Evolutionary conservation across 305 asterid genomes (phyloP).

Genomic region (Solanum hybrid): DNA sequence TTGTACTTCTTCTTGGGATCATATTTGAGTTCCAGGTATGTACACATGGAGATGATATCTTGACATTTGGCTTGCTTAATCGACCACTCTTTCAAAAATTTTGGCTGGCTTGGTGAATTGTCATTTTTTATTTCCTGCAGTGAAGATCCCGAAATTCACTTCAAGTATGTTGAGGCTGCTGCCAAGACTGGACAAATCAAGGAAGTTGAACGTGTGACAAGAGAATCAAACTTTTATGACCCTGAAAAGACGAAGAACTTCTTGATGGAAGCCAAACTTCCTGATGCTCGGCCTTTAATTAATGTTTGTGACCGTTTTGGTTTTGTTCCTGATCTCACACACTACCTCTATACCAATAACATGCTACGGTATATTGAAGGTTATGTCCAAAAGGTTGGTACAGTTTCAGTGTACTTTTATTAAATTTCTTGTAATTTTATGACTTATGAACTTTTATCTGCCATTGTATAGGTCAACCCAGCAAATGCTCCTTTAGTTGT

Average conservation of each 20-base stretch:
- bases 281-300: conserved; percentile 96
- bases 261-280: conserved; percentile 98
- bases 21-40: conserved; percentile 93
- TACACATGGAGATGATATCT: background rate
- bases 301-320: conserved; percentile 99
- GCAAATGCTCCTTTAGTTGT: conserved; percentile 99
- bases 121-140: conserved; percentile 28
- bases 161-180: conserved; percentile 98
- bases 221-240: conserved; percentile 95
- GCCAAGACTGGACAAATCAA: conserved; percentile 99
- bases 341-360: conserved; percentile 83
- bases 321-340: conserved; percentile 97
- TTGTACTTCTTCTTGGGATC: conserved; percentile 96
- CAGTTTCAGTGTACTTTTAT: background rate
- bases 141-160: conserved; percentile 98
- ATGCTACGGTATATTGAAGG: conserved; percentile 99
- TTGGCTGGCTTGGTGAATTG: conserved; percentile 1
- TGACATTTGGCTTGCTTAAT: background rate
- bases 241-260: conserved; percentile 95
- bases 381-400: conserved; percentile 80
- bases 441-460: background rate
- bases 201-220: conserved; percentile 98
- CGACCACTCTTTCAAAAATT: background rate
- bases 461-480: conserved; percentile 76
- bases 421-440: background rate